These are phyloP conservation scores for Cytospora mali DNA, from an alignment of 2,329 filamentous ascomycete species.

Conservation along the genomic window DNA sequence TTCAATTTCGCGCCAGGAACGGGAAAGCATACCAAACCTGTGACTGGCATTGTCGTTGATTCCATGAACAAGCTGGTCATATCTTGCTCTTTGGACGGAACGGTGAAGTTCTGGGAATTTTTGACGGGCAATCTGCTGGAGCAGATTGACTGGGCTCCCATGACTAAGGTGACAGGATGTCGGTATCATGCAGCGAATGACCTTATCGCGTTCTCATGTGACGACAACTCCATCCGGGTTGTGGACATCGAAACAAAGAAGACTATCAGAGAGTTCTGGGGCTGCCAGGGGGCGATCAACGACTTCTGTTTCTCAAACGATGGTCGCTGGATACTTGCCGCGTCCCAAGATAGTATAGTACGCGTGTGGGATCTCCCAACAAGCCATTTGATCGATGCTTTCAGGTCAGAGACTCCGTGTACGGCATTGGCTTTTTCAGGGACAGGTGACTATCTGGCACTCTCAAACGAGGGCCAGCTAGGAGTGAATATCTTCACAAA, in stretches of 20 bases:
- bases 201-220: slow-evolving; percentile 84
- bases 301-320: slow-evolving; percentile 91
- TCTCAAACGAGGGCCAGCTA: slow-evolving; percentile 77
- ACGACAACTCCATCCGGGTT: slow-evolving; percentile 84
- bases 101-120: slow-evolving; percentile 97
- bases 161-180: slow-evolving; percentile 74
- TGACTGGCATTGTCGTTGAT: slow-evolving; percentile 88
- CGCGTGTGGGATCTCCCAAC: slow-evolving; percentile 96
- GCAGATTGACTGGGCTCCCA: slow-evolving; percentile 81
- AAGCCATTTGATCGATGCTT: slow-evolving; percentile 90
- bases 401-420: slow-evolving; percentile 77
- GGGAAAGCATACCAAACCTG: slow-evolving; percentile 76
- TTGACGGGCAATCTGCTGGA: slow-evolving; percentile 76
- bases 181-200: slow-evolving; percentile 83
- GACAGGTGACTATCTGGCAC: slow-evolving; percentile 93
- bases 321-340: slow-evolving; percentile 89
- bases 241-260: slow-evolving; percentile 89
- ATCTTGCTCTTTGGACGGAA: slow-evolving; percentile 87
- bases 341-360: slow-evolving; percentile 77
- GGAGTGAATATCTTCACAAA: slow-evolving; percentile 98
- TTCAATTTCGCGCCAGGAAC: slow-evolving; percentile 55
- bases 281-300: slow-evolving; percentile 71
- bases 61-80: slow-evolving; percentile 84
- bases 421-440: slow-evolving; percentile 84
- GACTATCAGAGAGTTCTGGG: slow-evolving; percentile 91